Evolutionary conservation across 805 yeast genomes (phyloP).

Genomic region (Candida tallmaniae): DNA sequence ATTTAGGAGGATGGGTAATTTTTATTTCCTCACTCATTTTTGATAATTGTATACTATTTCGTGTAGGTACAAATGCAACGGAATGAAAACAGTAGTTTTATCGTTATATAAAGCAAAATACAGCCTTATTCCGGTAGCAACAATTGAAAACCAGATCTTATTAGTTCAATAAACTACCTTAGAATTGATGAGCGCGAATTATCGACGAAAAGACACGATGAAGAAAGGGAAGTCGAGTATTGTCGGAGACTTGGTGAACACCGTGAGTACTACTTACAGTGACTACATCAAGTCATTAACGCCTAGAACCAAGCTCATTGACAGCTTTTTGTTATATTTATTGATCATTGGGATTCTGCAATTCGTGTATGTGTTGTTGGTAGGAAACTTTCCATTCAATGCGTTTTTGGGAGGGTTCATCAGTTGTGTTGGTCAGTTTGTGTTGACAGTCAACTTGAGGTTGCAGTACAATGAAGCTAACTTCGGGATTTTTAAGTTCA

Average conservation of each 20-base stretch:
- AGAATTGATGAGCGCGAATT: background rate
- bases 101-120: too few species aligned
- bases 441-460: conserved; percentile 76
- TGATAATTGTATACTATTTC: too few species aligned
- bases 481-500: conserved; percentile 7
- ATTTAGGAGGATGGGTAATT: conserved; percentile 48
- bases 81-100: too few species aligned
- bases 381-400: conserved; percentile 94
- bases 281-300: conserved; percentile 33
- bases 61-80: too few species aligned
- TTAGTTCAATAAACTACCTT: too few species aligned
- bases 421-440: conserved; percentile 93
- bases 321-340: conserved; percentile 68
- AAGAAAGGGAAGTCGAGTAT: background rate
- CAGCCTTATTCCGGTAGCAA: too few species aligned
- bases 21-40: conserved; percentile 9
- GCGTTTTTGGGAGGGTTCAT: conserved; percentile 93
- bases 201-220: conserved; percentile 1
- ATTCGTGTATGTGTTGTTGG: conserved; percentile 66
- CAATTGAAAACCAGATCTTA: too few species aligned
- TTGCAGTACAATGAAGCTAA: conserved; percentile 48
- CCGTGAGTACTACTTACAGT: conserved; percentile 30
- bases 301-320: conserved; percentile 62
- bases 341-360: conserved; percentile 75
- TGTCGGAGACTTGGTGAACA: conserved; percentile 3